Conservation (phyloP, 305 asterid genomes). For the Ajuga reptans region DNA sequence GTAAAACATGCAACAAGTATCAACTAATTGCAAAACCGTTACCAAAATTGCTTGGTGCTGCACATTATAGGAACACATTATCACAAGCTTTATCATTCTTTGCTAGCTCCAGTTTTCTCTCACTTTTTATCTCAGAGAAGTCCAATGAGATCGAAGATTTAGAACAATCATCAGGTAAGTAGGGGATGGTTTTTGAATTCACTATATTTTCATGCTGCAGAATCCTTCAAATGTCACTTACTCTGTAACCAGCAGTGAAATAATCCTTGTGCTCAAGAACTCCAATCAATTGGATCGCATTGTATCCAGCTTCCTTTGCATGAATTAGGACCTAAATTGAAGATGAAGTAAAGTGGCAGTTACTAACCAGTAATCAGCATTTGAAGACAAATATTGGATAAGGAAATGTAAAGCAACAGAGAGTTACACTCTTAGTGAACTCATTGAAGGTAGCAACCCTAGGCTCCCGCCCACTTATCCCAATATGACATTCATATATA, state of each 20-base stretch:
- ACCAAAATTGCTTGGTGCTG: constrained; percentile 9
- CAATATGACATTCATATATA: constrained; percentile 92
- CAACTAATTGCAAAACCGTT: not conserved
- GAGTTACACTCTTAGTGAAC: constrained; percentile 52
- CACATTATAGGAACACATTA: not conserved
- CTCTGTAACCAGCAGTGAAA: constrained; percentile 82
- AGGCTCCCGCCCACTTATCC: constrained; percentile 75
- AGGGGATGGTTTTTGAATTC: constrained; percentile 5
- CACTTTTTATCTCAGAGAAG: constrained; percentile 16
- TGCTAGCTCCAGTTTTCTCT: not conserved
- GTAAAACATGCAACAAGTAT: not conserved
- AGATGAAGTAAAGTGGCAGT: constrained; percentile 19
- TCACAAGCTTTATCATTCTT: constrained; percentile 1
- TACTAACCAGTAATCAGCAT: constrained; percentile 13
- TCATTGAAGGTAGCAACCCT: constrained; percentile 62
- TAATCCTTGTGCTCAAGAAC: constrained; percentile 93
- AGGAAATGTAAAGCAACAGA: constrained; percentile 17
- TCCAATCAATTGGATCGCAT: constrained; percentile 86
- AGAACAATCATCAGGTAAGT: constrained; percentile 6
- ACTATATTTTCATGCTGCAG: not conserved
- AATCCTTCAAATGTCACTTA: constrained; percentile 35
- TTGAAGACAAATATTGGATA: constrained; percentile 11
- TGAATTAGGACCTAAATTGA: constrained; percentile 71
- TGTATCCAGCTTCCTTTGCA: constrained; percentile 92
- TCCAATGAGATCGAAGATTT: not conserved